Evolutionary conservation across 768 basidiomycete genomes (phyloP).

Genomic region (Termitomyces sp.): DNA sequence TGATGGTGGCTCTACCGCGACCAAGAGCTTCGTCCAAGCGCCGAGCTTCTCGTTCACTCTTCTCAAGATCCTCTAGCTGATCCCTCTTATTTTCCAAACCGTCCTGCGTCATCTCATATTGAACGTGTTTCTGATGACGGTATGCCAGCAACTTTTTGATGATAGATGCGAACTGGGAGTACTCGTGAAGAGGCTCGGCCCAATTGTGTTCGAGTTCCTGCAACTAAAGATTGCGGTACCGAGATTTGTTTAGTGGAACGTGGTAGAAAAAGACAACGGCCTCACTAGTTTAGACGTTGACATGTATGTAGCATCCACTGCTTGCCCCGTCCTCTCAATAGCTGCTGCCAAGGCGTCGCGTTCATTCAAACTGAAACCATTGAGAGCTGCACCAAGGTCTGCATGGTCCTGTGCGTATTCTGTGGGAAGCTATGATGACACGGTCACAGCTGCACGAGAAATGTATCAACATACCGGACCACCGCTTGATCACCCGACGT

Average conservation of each 20-base stretch:
- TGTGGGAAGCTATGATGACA: slow-evolving; percentile 17
- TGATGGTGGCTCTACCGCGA: slow-evolving; percentile 34
- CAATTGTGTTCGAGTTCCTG: slow-evolving; percentile 93
- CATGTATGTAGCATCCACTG: slow-evolving; percentile 90
- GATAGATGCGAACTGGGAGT: slow-evolving; percentile 88
- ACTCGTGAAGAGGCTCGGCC: slow-evolving; percentile 95
- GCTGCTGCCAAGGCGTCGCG: slow-evolving; percentile 66
- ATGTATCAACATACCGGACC: slow-evolving; percentile 65
- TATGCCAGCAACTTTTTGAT: slow-evolving; percentile 93
- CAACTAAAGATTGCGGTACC: slow-evolving; percentile 41
- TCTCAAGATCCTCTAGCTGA: slow-evolving; percentile 84
- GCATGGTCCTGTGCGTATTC: slow-evolving; percentile 84
- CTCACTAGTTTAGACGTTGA: slow-evolving; percentile 84
- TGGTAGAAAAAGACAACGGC: neutral
- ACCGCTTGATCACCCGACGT: slow-evolving; percentile 84
- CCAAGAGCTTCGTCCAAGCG: slow-evolving; percentile 85
- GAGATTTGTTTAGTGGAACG: slow-evolving; percentile 6
- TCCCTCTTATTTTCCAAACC: slow-evolving; percentile 78
- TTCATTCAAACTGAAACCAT: slow-evolving; percentile 92
- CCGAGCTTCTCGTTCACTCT: slow-evolving; percentile 85
- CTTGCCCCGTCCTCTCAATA: slow-evolving; percentile 96
- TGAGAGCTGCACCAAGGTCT: slow-evolving; percentile 87
- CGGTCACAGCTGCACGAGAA: neutral
- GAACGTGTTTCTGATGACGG: slow-evolving; percentile 96
- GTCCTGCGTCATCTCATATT: slow-evolving; percentile 97